Conservation (phyloP, 148 eudicot species). For the Pharnaceum exiguum region DNA sequence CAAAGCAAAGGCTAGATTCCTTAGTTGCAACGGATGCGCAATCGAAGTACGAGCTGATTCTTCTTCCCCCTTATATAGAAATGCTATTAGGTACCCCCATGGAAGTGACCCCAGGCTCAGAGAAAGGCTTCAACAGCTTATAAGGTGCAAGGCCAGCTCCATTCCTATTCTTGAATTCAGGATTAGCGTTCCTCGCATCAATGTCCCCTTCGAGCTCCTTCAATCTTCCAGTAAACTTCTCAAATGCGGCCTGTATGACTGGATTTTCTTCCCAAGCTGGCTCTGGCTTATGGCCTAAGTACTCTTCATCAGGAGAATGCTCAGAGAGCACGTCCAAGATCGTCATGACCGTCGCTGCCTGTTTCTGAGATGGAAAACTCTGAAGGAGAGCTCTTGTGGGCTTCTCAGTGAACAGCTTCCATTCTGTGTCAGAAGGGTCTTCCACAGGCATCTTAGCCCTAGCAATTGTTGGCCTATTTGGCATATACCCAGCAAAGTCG, state of each 20-base stretch:
- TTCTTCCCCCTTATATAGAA: conserved; percentile 39
- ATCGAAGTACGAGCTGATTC: too few species aligned
- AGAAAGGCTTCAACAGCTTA: conserved; percentile 57
- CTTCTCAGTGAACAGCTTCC: conserved; percentile 28
- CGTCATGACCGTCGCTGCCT: conserved; percentile 56
- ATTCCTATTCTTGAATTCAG: conserved; percentile 39
- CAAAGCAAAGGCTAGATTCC: too few species aligned
- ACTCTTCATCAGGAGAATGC: conserved; percentile 70
- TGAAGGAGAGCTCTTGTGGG: conserved; percentile 38
- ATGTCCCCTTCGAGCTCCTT: conserved; percentile 53
- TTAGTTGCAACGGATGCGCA: too few species aligned
- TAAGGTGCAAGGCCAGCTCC: conserved; percentile 80
- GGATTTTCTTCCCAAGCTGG: conserved; percentile 41
- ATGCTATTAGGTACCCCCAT: conserved; percentile 72
- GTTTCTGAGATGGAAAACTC: conserved; percentile 55
- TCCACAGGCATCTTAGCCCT: conserved; percentile 59
- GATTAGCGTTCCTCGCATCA: conserved; percentile 49
- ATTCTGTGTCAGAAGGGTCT: conserved; percentile 33
- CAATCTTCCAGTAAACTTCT: conserved; percentile 38
- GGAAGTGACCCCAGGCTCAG: conserved; percentile 55
- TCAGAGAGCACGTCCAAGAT: conserved; percentile 53
- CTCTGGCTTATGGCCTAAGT: conserved; percentile 40
- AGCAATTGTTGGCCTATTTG: conserved; percentile 59
- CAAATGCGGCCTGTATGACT: conserved; percentile 44
- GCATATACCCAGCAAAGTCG: conserved; percentile 55